Evolutionary conservation across 805 yeast genomes (phyloP), one percentile per base, ranked within the genome.

Genomic region (Ogataea saltuana): DNA sequence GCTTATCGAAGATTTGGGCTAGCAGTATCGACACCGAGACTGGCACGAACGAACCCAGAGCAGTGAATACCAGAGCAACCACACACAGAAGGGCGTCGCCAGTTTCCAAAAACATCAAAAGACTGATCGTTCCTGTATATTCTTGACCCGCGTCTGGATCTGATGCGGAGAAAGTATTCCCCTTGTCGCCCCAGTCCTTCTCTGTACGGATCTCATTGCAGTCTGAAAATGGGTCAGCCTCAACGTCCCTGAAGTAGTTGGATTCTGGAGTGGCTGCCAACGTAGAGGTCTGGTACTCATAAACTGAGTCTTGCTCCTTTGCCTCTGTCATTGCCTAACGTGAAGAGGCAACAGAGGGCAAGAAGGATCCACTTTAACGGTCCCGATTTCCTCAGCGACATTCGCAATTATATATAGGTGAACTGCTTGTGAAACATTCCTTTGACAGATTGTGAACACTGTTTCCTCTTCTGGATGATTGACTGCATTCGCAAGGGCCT

Each of bases 21-120:
- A 83, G 76, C 11, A 89, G 54, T 3, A 86, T 70, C 0, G 95
- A 76, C 15, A 78, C 74, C 2, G 75, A 70, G 0, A 88, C 81
- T 0, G 87, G 78, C 0, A 76, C 75, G 2, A 76, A 56, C 0
- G 89, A 79, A n/a, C 80, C 69, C 1, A 73, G 50, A 8, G 70
- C 49, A 13, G 85, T 74, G 1, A 56, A 39, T 3, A 51, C 0
- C 1, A 50, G 1, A 5, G 58, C 68, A 4, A 48, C 23, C 0
- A 49, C 15, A 1, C 59, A 17, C 5, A 63, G 23, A 4, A 48
- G 41, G 0, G 42, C 13, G 44, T 70, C 74, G 8, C 35, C 23
- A 19, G 16, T 46, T 8, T 41, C 27, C 16, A 61, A 32, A 39
- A 68, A 68, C 51, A 53, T 45, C 20, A 59, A 60, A 7, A 60